Evolutionary conservation across 192 early-diverging fungal genomes (phyloP), one percentile per base, ranked within the genome.

Genomic region (Spizellomyces punctatus): DNA sequence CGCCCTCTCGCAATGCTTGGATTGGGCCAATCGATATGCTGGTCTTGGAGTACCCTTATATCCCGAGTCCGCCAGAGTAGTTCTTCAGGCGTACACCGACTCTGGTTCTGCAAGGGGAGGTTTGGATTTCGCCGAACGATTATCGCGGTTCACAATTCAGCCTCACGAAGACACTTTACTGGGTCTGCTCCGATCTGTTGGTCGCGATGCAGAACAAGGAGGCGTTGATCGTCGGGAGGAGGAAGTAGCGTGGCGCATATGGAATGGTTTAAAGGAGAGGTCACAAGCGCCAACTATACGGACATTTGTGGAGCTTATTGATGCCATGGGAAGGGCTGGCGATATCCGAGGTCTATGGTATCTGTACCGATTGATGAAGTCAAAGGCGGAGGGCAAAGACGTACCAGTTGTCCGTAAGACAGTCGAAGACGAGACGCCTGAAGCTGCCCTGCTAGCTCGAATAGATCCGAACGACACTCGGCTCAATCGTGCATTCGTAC

Each of bases 21-120:
- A 74, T 36, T 74, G 72, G 72, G 64, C 64, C 5, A 65, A 74
- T 63, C 52, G 72, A 6, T 49, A 45, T 36, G 64, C 54, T 19
- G 65, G 17, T 6, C 52, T 66, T 9, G 65, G 65, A 43, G 64
- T 74, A 5, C 65, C 65, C 0, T 41, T 74, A 17, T 46, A n/a
- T 27, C 41, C 45, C n/a, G 45, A 66, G 55, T 63, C 72, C 55
- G 54, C 58, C 6, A 60, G 54, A 8, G 42, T 74, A 3, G 45
- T 74, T 1, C 52, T 74, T n/a, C 42, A 66, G 36, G 64, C 63
- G 5, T 66, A 67, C 56, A 47, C 45, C 27, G 42, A 16, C 5
- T 45, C 16, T 54, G 72, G 72, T 16, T 45, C 58, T 1, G 21
- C 64, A 6, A 12, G 44, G 0, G 41, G 61, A 44, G 72, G 64